Percentiles rank a stretch among this genome's conserved stretches.
Evolutionary conservation across 2,329 filamentous ascomycete genomes (phyloP).

Genomic region (Cryphonectria radicalis): DNA sequence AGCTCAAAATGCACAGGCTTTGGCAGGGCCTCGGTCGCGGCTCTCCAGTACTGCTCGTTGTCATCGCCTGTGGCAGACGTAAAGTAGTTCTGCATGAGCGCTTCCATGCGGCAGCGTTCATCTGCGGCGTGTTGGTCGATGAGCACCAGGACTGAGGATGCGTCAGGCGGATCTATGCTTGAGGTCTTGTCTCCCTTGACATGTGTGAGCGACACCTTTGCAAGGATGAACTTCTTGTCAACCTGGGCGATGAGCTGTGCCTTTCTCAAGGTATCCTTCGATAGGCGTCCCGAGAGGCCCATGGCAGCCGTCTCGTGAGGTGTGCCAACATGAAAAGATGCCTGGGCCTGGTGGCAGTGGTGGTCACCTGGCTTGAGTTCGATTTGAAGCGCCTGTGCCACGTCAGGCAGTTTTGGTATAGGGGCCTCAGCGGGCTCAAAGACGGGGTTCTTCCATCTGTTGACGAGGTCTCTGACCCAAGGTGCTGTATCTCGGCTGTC

Average conservation of each 20-base stretch:
- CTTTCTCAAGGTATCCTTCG: conserved; percentile 60
- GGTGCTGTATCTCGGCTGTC: conserved; percentile 29
- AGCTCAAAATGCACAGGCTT: conserved; percentile 69
- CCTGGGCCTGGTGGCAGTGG: conserved; percentile 20
- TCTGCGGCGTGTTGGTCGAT: conserved; percentile 96
- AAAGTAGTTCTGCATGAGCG: conserved; percentile 64
- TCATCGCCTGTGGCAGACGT: conserved; percentile 13
- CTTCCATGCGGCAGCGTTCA: conserved; percentile 81
- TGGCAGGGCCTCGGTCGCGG: conserved; percentile 45
- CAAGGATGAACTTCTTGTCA: conserved; percentile 86
- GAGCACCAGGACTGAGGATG: conserved; percentile 61
- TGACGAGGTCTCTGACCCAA: conserved; percentile 66
- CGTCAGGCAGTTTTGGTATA: conserved; percentile 48
- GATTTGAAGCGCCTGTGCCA: conserved; percentile 38
- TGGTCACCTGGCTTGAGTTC: conserved; percentile 27
- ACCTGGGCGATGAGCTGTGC: conserved; percentile 80
- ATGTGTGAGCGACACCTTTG: conserved; percentile 52
- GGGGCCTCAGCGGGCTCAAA: conserved; percentile 59
- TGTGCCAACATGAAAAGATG: conserved; percentile 13
- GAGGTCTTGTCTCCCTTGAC: conserved; percentile 24
- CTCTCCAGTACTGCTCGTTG: conserved; percentile 27
- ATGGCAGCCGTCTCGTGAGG: conserved; percentile 31
- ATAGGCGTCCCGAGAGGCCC: conserved; percentile 54
- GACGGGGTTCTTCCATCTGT: conserved; percentile 75
- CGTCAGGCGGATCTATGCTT: conserved; percentile 19